These are phyloP conservation scores for Megacollybia platyphylla DNA, from an alignment of 1,284 basidiomycete species.

Conservation along the genomic window DNA sequence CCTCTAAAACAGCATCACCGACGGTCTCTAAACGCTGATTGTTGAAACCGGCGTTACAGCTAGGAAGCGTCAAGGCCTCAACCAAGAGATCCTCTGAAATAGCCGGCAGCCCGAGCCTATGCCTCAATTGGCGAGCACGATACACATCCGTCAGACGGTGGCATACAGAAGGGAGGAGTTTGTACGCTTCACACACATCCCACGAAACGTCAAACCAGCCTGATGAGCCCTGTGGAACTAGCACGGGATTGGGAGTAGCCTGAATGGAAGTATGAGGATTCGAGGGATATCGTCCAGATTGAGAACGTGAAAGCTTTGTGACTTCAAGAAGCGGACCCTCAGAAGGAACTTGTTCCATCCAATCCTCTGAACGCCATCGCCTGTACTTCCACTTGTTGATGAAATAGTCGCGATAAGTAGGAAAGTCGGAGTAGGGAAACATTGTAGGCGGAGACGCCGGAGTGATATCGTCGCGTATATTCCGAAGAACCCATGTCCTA, in stretches of 20 bases:
- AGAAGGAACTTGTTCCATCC: constrained; percentile 24
- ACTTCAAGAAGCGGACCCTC: constrained; percentile 52
- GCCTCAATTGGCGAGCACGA: constrained; percentile 37
- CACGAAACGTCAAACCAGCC: constrained; percentile 34
- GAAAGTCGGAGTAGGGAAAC: constrained; percentile 33
- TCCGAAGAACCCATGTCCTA: constrained; percentile 39
- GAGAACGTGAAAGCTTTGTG: constrained; percentile 24
- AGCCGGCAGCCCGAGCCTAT: constrained; percentile 43
- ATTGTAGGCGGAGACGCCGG: constrained; percentile 40
- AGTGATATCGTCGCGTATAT: constrained; percentile 49
- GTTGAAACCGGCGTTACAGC: constrained; percentile 45
- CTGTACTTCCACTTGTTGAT: constrained; percentile 38
- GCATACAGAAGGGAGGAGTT: constrained; percentile 51
- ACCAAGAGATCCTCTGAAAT: constrained; percentile 45
- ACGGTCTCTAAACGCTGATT: constrained; percentile 79
- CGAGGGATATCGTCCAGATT: constrained; percentile 30
- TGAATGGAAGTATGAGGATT: constrained; percentile 12
- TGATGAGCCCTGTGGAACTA: constrained; percentile 45
- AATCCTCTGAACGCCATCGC: constrained; percentile 12
- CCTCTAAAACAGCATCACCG: constrained; percentile 72
- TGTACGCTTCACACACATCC: constrained; percentile 34
- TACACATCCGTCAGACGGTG: constrained; percentile 52
- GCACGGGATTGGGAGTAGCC: constrained; percentile 16
- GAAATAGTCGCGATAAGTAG: constrained; percentile 53
- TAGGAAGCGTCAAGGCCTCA: constrained; percentile 65